Base-by-base conservation (phyloP, 192 early-diverging fungal genomes). In the Linnemannia zychae region DNA sequence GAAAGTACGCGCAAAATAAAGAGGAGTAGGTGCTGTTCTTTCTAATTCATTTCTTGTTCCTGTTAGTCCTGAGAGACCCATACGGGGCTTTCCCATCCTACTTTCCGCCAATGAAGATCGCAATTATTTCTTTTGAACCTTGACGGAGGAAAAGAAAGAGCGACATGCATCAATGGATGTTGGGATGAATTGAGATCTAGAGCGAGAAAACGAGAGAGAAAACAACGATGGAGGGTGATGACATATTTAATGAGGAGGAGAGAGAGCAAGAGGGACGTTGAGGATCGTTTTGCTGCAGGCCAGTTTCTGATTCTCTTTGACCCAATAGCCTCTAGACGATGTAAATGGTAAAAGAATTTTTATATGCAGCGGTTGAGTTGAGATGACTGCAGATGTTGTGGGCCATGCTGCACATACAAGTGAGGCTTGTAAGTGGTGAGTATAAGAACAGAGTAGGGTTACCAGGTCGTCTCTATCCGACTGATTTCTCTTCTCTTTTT, bases 251-350 rank as follows among this genome's bases (percentile, higher is more conserved):
- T 34, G 37, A 18, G 18, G 36, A 2, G 20, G 38, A 40, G 38
- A 68, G 38, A 13, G 37, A 38, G 24, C 0, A 7, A 3, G 4
- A 28, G n/a, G 34, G 2, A 67, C 28, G 1, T 67, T 67, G 13
- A 7, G 24, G 11, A 36, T 34, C 36, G 20, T 18, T 12, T n/a
- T 68, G 67, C 36, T 68, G 66, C 75, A 76, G 65, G 28, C 65
- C 65, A 68, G 66, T 76, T 68, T 46, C 75, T 76, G 75, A 68
- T 68, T 68, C 75, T 52, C 66, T 37, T 49, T 68, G n/a, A 7
- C 9, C 18, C 33, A 66, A 22, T 2, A 34, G 22, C n/a, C 68
- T 1, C 37, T 24, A 57, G 9, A 40, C 17, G 40, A 37, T 20
- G 36, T 24, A 3, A 31, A 31, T 9, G 38, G 33, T 9, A 20